phyloP scores from a whole-genome alignment of 805 yeast species.

The Pichia thaimueangensis region DNA sequence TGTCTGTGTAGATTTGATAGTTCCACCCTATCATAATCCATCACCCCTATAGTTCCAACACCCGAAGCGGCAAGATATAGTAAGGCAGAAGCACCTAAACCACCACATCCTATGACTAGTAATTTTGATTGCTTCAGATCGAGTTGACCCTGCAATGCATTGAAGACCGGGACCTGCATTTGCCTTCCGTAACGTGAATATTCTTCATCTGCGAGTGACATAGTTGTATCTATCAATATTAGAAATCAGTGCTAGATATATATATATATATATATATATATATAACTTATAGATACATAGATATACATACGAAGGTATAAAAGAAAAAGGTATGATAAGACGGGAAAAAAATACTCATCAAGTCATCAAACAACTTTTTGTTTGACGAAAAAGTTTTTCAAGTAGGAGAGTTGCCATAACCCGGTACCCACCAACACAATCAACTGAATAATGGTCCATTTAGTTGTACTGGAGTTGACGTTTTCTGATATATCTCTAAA shows the following conservation, averaged over 20 bases:
- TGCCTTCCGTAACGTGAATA: constrained; percentile 87
- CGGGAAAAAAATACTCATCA: background rate
- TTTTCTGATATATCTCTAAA: constrained; percentile 69
- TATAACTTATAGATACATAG: background rate
- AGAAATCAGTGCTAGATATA: background rate
- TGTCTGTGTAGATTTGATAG: constrained; percentile 85
- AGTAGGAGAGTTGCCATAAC: constrained; percentile 66
- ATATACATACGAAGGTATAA: constrained; percentile 1
- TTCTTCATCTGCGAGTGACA: constrained; percentile 41
- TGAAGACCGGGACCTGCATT: constrained; percentile 83
- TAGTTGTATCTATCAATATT: background rate
- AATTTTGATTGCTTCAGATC: constrained; percentile 51
- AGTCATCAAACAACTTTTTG: constrained; percentile 57
- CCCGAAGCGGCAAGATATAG: constrained; percentile 86
- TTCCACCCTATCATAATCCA: constrained; percentile 84
- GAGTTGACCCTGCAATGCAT: constrained; percentile 47
- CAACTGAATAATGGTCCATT: constrained; percentile 68
- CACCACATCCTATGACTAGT: constrained; percentile 92
- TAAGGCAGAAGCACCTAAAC: constrained; percentile 89
- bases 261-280: background rate
- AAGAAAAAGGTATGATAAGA: background rate
- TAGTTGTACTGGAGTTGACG: constrained; percentile 62
- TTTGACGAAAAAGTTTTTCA: constrained; percentile 71
- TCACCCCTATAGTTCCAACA: constrained; percentile 74
- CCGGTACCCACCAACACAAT: constrained; percentile 61